phyloP scores from a whole-genome alignment of 2,329 filamentous ascomycete genomes.

The Cucurbitaria berberidis region DNA sequence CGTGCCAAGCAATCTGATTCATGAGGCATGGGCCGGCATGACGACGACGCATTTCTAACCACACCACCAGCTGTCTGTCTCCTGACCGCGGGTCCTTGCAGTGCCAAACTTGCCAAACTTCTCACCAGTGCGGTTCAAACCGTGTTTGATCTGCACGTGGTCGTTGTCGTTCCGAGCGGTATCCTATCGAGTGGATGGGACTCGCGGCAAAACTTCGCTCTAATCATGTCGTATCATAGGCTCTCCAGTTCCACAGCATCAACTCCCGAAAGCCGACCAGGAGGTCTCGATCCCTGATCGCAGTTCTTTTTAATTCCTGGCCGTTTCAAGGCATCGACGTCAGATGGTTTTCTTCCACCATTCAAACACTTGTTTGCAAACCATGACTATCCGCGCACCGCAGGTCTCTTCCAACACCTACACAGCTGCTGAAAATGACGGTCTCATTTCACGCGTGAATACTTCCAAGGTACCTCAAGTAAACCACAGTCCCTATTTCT shows the following conservation, averaged over 20 bases:
- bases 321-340: background rate
- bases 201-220: too few species aligned
- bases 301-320: slow-evolving; percentile 5
- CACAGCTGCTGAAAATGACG: too few species aligned
- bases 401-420: too few species aligned
- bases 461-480: too few species aligned
- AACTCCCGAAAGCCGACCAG: background rate
- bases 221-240: too few species aligned
- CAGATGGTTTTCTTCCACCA: slow-evolving; percentile 12
- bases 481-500: too few species aligned
- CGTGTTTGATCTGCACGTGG: slow-evolving; percentile 1
- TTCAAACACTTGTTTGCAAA: slow-evolving; percentile 7
- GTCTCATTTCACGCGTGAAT: too few species aligned
- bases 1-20: slow-evolving; percentile 7
- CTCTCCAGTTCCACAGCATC: background rate
- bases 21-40: slow-evolving; percentile 4
- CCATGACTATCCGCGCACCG: background rate
- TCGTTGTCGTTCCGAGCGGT: background rate
- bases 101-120: slow-evolving; percentile 1
- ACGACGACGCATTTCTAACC: slow-evolving; percentile 1
- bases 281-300: slow-evolving; percentile 10
- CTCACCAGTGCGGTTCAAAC: slow-evolving; percentile 7
- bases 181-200: too few species aligned
- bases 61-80: slow-evolving; percentile 7
- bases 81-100: slow-evolving; percentile 10